These are phyloP conservation scores for Helminthosporium solani DNA, from an alignment of 2,329 filamentous ascomycete species.

Conservation along the genomic window DNA sequence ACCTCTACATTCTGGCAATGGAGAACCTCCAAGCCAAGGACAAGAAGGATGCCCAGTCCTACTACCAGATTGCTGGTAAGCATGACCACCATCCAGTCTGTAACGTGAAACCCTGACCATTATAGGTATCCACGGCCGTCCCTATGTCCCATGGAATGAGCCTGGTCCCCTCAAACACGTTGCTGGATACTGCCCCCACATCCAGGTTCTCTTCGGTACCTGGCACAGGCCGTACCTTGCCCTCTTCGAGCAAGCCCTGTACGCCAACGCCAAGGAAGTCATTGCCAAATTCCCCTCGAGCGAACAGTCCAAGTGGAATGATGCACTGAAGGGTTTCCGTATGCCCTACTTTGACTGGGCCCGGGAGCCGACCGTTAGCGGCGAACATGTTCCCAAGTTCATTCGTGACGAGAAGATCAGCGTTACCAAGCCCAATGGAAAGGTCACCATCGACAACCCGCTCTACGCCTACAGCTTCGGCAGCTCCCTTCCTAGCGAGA, in stretches of 20 bases:
- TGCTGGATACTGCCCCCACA: slow-evolving; percentile 74
- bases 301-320: slow-evolving; percentile 42
- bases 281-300: slow-evolving; percentile 45
- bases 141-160: slow-evolving; percentile 60
- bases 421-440: slow-evolving; percentile 46
- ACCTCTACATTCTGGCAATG: slow-evolving; percentile 74
- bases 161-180: slow-evolving; percentile 49
- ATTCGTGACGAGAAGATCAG: slow-evolving; percentile 46
- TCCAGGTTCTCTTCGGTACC: slow-evolving; percentile 70
- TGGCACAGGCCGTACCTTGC: slow-evolving; percentile 84
- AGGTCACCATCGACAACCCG: slow-evolving; percentile 46
- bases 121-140: slow-evolving; percentile 76
- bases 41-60: slow-evolving; percentile 67
- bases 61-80: slow-evolving; percentile 74
- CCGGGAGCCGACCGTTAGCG: slow-evolving; percentile 32
- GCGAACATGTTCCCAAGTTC: slow-evolving; percentile 30
- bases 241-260: slow-evolving; percentile 56
- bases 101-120: not conserved
- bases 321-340: slow-evolving; percentile 45
- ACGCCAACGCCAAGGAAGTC: slow-evolving; percentile 43
- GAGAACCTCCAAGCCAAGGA: slow-evolving; percentile 68
- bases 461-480: slow-evolving; percentile 49
- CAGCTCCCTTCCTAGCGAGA: slow-evolving; percentile 56
- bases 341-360: slow-evolving; percentile 54
- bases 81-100: not conserved